These are phyloP conservation scores for Rubroboletus satanas DNA, from an alignment of 768 basidiomycete species.

Conservation along the genomic window DNA sequence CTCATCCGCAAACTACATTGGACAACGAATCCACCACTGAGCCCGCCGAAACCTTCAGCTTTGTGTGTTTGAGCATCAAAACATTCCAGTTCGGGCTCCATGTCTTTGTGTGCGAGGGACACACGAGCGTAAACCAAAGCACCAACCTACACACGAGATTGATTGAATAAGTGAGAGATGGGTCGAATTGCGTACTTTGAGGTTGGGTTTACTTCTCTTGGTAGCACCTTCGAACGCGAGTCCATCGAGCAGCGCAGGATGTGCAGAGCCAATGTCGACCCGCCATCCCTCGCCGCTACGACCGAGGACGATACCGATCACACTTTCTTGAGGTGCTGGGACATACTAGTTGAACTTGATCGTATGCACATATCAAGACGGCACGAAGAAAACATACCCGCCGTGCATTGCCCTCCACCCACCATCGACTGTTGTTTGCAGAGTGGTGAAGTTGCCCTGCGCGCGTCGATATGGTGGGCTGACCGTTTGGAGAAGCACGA, in stretches of 20 bases:
- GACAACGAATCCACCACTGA: constrained; percentile 84
- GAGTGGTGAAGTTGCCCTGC: constrained; percentile 70
- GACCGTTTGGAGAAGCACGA: constrained; percentile 17
- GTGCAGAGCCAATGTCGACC: constrained; percentile 90
- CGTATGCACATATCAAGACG: neutral
- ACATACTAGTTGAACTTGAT: constrained; percentile 60
- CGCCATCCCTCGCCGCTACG: constrained; percentile 87
- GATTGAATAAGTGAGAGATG: constrained; percentile 3
- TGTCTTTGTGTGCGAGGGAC: constrained; percentile 91
- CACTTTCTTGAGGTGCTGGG: constrained; percentile 84
- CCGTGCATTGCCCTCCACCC: constrained; percentile 83
- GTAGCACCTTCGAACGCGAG: constrained; percentile 96
- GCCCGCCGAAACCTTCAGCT: constrained; percentile 88
- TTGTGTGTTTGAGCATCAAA: constrained; percentile 92
- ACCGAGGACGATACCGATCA: constrained; percentile 78
- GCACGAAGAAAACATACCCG: constrained; percentile 55
- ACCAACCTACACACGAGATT: constrained; percentile 60
- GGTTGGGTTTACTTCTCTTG: constrained; percentile 88
- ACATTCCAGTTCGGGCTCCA: constrained; percentile 98
- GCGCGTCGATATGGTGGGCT: constrained; percentile 53
- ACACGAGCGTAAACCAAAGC: constrained; percentile 88
- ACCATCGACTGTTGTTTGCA: constrained; percentile 72
- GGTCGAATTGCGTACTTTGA: constrained; percentile 57
- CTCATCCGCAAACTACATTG: constrained; percentile 82
- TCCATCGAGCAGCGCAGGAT: constrained; percentile 79